Base-by-base conservation (phyloP, 106 monocot species). In the Acanthochlamys bracteata region DNA sequence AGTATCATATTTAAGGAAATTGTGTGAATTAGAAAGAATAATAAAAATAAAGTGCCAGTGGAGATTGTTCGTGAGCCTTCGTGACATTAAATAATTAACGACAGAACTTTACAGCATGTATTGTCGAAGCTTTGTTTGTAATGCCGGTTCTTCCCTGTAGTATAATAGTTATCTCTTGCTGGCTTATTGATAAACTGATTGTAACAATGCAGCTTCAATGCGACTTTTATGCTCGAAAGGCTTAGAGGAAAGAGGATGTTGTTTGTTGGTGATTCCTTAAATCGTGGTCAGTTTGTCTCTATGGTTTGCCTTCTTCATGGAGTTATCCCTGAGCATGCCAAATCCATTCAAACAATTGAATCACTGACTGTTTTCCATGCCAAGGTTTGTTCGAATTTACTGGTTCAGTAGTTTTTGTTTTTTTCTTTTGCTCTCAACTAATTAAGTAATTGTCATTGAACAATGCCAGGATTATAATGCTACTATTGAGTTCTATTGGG, bases 401-500 rank as follows among this genome's bases (percentile, higher is more conserved):
- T 61, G 9, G 15, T 14, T 20, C 21, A 67, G 21, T 6, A 10
- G 20, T 42, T 39, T 25, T 7, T 41, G 15, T 61, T 4, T 40
- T 11, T 27, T 4, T 60, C 6, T 57, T 15, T 12, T 25, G 6
- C 19, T 40, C 11, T 33, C 4, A 33, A 6, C 33, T 33, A 33
- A 33, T 33, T 33, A 4, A 46, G 0, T 52, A 14, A 10, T 71
- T 64, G 4, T 45, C 0, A 11, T 4, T 11, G 19, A 25, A 26
- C 59, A 0, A 46, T 58, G 23, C 21, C 57, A 90, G 94, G 82
- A 95, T 4, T 95, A 84, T 70, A 90, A 90, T 55, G 90, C 89
- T 55, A 79, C 86, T 24, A 84, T 95, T 25, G 94, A 95, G 73
- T 95, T 95, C 77, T 95, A 95, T 52, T 95, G 90, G 94, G 94